Evolutionary conservation across 2,329 filamentous ascomycete species (phyloP).

Genomic region (Sporothrix curviconia): DNA sequence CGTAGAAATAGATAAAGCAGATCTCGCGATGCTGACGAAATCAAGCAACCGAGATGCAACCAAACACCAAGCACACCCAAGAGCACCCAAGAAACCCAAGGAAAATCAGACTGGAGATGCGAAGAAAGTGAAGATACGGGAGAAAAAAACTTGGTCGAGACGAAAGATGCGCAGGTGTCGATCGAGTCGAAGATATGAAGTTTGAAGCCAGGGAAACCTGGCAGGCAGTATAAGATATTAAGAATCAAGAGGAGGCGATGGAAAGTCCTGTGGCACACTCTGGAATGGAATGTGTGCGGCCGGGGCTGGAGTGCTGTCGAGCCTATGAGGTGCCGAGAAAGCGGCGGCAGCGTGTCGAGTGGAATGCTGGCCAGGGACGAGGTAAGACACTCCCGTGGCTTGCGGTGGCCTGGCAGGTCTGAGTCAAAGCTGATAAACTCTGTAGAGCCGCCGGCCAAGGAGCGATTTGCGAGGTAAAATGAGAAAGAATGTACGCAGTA

Average conservation of each 20-base stretch:
- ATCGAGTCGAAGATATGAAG: neutral
- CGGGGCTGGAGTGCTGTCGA: neutral
- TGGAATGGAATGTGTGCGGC: constrained; percentile 12
- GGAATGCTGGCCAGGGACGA: neutral
- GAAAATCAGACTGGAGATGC: constrained; percentile 2
- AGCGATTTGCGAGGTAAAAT: neutral
- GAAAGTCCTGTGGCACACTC: neutral
- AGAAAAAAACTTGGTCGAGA: neutral
- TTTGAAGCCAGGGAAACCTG: neutral
- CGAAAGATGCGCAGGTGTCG: neutral
- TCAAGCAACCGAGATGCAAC: neutral
- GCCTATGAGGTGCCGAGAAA: neutral
- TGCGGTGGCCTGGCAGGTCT: neutral
- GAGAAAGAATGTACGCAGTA: neutral
- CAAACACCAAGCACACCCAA: neutral
- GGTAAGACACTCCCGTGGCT: constrained; percentile 2
- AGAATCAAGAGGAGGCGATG: neutral
- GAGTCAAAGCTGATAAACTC: neutral
- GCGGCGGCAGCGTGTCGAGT: neutral
- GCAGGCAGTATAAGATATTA: neutral
- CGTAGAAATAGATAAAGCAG: neutral
- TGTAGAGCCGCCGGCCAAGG: no score
- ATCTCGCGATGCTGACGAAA: neutral
- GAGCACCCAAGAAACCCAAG: no score
- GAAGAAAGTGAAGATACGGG: neutral